Evolutionary conservation across 805 yeast genomes (phyloP), one percentile per base, ranked within the genome.

Genomic region (Saturnispora hagleri): DNA sequence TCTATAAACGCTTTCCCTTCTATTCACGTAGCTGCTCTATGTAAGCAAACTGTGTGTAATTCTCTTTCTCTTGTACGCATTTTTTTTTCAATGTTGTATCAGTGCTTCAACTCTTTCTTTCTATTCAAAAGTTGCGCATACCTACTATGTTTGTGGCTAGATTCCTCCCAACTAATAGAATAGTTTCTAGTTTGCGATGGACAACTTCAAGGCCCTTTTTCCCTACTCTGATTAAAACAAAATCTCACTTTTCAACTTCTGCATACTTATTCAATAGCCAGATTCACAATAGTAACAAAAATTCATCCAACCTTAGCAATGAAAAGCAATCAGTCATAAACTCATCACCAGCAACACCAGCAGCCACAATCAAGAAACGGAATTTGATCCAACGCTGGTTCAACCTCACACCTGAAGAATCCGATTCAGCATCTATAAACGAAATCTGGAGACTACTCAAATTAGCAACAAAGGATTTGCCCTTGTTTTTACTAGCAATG

Each of bases 401-500:
- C 52, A 66, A 67, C n/a, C 46, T 64, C 7, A 56, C 67, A 2
- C 60, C 57, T 8, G 69, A 66, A 42, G 69, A 65, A 40, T 65
- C 67, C 44, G 58, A 58, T 26, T 57, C 61, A 33, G 69, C 72
- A 1, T 69, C 70, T 2, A 62, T 65, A 52, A 59, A 61, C 10
- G 76, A 73, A 52, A 66, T 76, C 4, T 53, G 62, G 35, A 60
- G 81, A 46, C 63, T 78, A 9, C 53, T 74, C 4, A 63, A 63
- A 46, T 60, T 77, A 47, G 79, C 78, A 0, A 67, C 68, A 48
- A 67, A 69, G 51, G 83, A 78, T 59, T 57, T 73, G 59, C 73
- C 70, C 53, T 52, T 78, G 12, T 67, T 78, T 44, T 53, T 68
- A 0, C 50, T 69, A 1, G 81, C 82, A 0, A 64, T 78, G 4